Percentiles rank a stretch among this genome's conserved stretches.
Conservation (phyloP, 768 basidiomycete species). For the Porphyrellus cyaneotinctus region DNA sequence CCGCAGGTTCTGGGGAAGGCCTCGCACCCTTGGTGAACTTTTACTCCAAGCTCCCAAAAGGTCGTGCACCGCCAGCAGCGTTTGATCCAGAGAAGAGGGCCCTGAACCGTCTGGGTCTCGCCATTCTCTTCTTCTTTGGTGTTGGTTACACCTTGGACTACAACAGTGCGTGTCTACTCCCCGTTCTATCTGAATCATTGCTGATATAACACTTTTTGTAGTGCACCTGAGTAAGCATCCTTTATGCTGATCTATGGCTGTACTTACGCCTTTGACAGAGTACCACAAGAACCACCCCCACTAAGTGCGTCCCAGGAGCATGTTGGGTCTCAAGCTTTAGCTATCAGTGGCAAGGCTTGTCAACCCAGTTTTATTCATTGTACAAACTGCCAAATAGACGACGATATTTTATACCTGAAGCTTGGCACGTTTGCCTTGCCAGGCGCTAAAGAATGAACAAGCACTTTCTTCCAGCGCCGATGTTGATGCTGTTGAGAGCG, state of each 20-base stretch:
- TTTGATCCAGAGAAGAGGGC: conserved; percentile 84
- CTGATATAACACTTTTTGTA: conserved; percentile 29
- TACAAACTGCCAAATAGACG: conserved; percentile 26
- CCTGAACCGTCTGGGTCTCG: conserved; percentile 45
- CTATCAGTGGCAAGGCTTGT: background rate
- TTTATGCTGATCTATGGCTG: background rate
- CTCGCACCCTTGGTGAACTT: conserved; percentile 87
- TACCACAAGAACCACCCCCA: conserved; percentile 92
- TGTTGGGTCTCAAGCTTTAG: background rate
- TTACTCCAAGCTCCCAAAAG: conserved; percentile 96
- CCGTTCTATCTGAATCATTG: background rate
- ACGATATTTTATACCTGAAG: conserved; percentile 14
- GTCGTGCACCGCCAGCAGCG: conserved; percentile 57
- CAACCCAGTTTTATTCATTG: conserved; percentile 16
- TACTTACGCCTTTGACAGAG: conserved; percentile 45
- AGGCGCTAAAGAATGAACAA: background rate
- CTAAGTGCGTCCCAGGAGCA: conserved; percentile 33
- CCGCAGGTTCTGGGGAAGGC: conserved; percentile 75
- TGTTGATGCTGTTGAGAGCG: background rate
- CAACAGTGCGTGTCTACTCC: conserved; percentile 59
- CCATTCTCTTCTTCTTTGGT: conserved; percentile 56
- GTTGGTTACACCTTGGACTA: conserved; percentile 83
- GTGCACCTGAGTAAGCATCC: conserved; percentile 77
- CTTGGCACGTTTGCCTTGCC: background rate
- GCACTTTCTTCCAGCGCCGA: background rate